Evolutionary conservation across 2,329 filamentous ascomycete species (phyloP), one percentile per base, ranked within the genome.

Genomic region (Epichloe coenophiala): DNA sequence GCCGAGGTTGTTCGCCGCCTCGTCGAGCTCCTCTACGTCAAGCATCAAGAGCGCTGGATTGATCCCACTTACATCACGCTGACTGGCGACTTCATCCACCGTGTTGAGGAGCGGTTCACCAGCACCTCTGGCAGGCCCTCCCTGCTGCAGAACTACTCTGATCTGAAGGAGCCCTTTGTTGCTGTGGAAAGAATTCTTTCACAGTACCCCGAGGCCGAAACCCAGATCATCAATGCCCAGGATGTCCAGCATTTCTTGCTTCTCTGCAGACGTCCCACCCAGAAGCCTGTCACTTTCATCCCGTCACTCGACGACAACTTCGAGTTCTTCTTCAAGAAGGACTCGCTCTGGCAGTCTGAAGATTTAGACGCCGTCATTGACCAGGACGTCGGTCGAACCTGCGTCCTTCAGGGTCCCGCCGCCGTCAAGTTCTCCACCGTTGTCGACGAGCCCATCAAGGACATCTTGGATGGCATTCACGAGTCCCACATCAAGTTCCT

Each of bases 301-400:
- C 93, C 93, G 5, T 77, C 86, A n/a, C 77, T 98, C 21, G 93
- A 98, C 61, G 89, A 95, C 56, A 95, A 91, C 65, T 98, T 98
- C 58, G 93, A 98, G 65, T 95, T 94, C 71, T 98, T 88, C 75
- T 98, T 98, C 84, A 98, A 98, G 82, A 98, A 98, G 75, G 93
- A 98, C 68, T 98, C 93, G 1, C 78, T 98, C 7, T 98, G 93
- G 93, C 93, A 98, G 71, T 97, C 93, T 1, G 93, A 98, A 70
- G 93, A 98, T 62, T 76, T 98, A 11, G 91, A 93, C 62, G 93
- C 93, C 49, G 90, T 98, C 52, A 90, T 96, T 54, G 91, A 78
- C 59, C 93, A 97, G 69, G 94, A 98, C 64, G 93, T 98, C 53
- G 90, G 88, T 56, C 82, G 94, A 64, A 95, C 90, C 42, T 96